A percentile compares a stretch with the other conserved stretches of the same genome.
Conservation (phyloP, 345 rosid species). For the Murraya koenigii region DNA sequence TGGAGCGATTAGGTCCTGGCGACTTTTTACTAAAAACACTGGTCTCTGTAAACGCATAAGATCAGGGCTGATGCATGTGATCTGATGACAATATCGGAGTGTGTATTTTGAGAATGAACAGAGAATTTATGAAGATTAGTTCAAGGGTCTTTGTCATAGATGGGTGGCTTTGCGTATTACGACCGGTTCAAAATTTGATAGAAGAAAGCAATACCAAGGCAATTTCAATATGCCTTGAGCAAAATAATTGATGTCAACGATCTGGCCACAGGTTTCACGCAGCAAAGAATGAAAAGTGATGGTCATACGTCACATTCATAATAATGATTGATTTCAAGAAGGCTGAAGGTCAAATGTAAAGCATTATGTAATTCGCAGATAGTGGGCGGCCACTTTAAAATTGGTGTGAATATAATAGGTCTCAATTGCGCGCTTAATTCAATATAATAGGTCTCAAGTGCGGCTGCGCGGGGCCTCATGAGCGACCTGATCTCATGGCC, state of each 20-base stretch:
- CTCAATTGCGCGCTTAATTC: neutral
- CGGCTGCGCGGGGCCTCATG: neutral
- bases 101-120: neutral
- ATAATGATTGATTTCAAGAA: neutral
- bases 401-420: too few species aligned
- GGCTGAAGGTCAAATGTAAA: neutral
- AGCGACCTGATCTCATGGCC: neutral
- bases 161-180: neutral
- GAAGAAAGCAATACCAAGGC: too few species aligned
- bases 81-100: neutral
- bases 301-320: neutral
- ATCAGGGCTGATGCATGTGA: too few species aligned
- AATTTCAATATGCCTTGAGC: too few species aligned
- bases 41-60: too few species aligned
- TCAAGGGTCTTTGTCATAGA: too few species aligned
- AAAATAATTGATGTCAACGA: too few species aligned
- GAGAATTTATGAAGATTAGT: too few species aligned
- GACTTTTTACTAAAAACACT: too few species aligned
- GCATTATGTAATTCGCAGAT: neutral
- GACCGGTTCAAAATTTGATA: neutral
- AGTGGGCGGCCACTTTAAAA: neutral
- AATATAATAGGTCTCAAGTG: too few species aligned
- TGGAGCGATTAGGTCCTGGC: too few species aligned
- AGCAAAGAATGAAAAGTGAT: neutral
- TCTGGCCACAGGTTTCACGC: neutral